Evolutionary conservation across 2,329 filamentous ascomycete species (phyloP), one percentile per base, ranked within the genome.

Genomic region (Hirsutella minnesotensis): DNA sequence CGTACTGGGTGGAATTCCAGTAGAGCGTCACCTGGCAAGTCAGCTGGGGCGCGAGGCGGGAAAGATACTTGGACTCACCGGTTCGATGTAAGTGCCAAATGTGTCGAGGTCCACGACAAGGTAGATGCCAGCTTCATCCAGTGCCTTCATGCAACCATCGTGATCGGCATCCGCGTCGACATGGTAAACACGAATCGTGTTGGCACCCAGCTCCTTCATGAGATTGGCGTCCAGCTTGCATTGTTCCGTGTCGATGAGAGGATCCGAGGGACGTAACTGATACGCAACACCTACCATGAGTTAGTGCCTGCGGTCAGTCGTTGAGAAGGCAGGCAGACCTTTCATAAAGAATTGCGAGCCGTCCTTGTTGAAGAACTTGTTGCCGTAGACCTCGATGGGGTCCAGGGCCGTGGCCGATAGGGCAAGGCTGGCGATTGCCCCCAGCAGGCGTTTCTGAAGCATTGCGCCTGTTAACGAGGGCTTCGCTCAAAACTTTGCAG

Each of bases 141-240:
- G 86, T 2, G 79, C 81, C 42, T 70, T 70, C 86, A 95, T 94
- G 66, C 87, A 95, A 18, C 72, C 81, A 45, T 75, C 70, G 61
- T 95, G 89, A 58, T 90, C 68, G 27, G 66, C 77, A 3, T 64
- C 60, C 2, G 84, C 67, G 53, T 94, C 81, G 47, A 95, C 86
- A 56, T 94, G 86, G 63, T 95, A 95, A 45, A 92, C 83, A 44
- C 88, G 85, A 55, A 94, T 87, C 24, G 83, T 73, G 60, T 94
- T 94, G 58, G 83, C 77, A 48, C 86, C 86, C 42, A 95, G 69
- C 16, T 79, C 77, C 60, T 85, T 74, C 84, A 94, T 94, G 56
- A 89, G 70, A 15, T 67, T 59, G 35, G 81, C 81, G 65, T 95
- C 88, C 51, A 79, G 77, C 53, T 72, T 62, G 67, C 86, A 94